These are phyloP conservation scores for Echria macrotheca DNA, from an alignment of 495 filamentous ascomycete genomes.

Conservation along the genomic window DNA sequence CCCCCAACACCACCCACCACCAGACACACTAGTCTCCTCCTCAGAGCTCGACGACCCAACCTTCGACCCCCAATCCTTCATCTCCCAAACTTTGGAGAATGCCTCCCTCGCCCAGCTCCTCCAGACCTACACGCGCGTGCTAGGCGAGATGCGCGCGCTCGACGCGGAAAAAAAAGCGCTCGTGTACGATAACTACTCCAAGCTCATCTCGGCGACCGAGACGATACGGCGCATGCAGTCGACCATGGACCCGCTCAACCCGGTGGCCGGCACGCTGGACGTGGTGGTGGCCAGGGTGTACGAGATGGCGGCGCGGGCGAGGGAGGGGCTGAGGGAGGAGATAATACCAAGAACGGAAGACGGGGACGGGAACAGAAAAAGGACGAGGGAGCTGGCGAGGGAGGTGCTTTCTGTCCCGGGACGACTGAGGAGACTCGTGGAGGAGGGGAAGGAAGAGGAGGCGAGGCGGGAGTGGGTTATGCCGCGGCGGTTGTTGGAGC, in stretches of 20 bases:
- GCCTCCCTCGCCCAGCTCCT: slow-evolving; percentile 61
- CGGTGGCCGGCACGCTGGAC: slow-evolving; percentile 65
- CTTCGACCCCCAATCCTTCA: slow-evolving; percentile 55
- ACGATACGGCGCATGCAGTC: slow-evolving; percentile 78
- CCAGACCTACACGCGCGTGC: slow-evolving; percentile 55
- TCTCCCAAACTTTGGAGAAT: slow-evolving; percentile 57
- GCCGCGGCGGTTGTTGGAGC: slow-evolving; percentile 44
- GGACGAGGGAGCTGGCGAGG: slow-evolving; percentile 60
- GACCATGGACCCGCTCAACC: slow-evolving; percentile 69
- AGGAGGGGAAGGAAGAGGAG: slow-evolving; percentile 56
- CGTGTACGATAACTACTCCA: slow-evolving; percentile 97
- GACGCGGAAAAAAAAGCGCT: slow-evolving; percentile 95
- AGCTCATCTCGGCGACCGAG: slow-evolving; percentile 89
- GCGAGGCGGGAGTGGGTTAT: slow-evolving; percentile 55
- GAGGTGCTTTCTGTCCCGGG: slow-evolving; percentile 62
- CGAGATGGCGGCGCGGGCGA: slow-evolving; percentile 63
- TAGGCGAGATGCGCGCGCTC: slow-evolving; percentile 76
- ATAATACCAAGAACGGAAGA: slow-evolving; percentile 46
- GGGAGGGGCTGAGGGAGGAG: slow-evolving; percentile 43
- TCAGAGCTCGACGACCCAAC: slow-evolving; percentile 51
- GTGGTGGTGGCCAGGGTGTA: slow-evolving; percentile 78
- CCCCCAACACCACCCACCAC: slow-evolving; percentile 21
- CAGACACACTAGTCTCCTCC: slow-evolving; percentile 28
- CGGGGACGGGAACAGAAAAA: slow-evolving; percentile 33
- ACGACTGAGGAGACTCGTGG: slow-evolving; percentile 58